A percentile compares a stretch with the other conserved stretches of the same genome.
These are phyloP conservation scores for Penicillium oxalicum DNA, from an alignment of 2,329 filamentous ascomycete species.

Conservation along the genomic window DNA sequence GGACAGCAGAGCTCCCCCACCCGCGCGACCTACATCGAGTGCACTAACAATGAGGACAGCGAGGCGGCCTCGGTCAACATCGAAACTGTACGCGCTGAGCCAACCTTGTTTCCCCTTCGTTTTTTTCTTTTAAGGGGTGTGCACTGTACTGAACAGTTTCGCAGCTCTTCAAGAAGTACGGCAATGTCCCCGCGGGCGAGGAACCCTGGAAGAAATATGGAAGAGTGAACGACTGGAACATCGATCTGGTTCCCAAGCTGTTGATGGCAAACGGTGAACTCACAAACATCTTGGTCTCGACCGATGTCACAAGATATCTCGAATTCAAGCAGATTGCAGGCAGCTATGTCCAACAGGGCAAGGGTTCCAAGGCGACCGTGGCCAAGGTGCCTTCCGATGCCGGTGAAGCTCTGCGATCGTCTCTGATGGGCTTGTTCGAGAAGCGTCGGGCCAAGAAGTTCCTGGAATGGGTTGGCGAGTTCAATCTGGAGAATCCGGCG, in stretches of 20 bases:
- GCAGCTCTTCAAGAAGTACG: conserved; percentile 94
- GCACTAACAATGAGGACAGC: conserved; percentile 45
- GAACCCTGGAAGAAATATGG: conserved; percentile 99
- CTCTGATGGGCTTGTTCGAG: conserved; percentile 95
- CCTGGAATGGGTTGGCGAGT: conserved; percentile 88
- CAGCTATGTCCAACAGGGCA: conserved; percentile 90
- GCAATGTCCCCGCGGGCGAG: conserved; percentile 69
- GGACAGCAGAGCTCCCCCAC: conserved; percentile 14
- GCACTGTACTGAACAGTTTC: conserved; percentile 27
- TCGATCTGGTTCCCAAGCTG: conserved; percentile 96
- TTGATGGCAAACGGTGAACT: conserved; percentile 98
- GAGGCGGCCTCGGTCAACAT: conserved; percentile 97
- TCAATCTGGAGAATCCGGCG: conserved; percentile 71
- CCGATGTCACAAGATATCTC: conserved; percentile 81
- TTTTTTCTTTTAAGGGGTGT: no score
- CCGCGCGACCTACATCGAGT: conserved; percentile 8
- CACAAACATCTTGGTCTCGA: conserved; percentile 96
- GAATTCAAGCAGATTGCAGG: conserved; percentile 94
- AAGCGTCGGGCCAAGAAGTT: conserved; percentile 96
- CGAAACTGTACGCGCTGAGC: conserved; percentile 63
- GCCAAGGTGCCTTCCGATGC: conserved; percentile 96
- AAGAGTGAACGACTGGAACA: conserved; percentile 96
- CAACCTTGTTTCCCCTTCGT: background rate
- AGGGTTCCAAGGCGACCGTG: conserved; percentile 76
- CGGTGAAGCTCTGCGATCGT: conserved; percentile 80